A percentile compares a stretch with the other conserved stretches of the same genome.
These are phyloP conservation scores for Citeromyces nyonsensis DNA, from an alignment of 805 yeast species.

Conservation along the genomic window DNA sequence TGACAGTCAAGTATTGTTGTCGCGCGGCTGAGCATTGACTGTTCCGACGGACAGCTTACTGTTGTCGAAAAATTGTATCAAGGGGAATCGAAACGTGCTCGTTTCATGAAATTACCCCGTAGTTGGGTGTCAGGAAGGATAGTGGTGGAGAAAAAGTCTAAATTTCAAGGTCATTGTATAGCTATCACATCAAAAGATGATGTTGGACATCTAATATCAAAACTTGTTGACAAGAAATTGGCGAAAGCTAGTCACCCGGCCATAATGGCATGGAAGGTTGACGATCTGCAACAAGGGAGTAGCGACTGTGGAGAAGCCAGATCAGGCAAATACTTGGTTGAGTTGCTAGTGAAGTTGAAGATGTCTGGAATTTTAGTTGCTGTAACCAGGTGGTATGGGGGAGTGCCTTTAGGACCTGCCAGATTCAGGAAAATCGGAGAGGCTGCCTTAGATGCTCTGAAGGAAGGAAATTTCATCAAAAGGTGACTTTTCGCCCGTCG, in stretches of 20 bases:
- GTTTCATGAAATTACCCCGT: background rate
- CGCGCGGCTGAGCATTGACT: too few species aligned
- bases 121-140: background rate
- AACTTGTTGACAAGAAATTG: background rate
- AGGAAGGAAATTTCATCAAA: conserved; percentile 14
- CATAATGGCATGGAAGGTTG: conserved; percentile 63
- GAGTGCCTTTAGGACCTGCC: conserved; percentile 55
- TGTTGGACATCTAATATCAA: background rate
- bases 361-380: conserved; percentile 43
- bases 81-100: background rate
- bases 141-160: background rate
- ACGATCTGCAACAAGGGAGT: conserved; percentile 32
- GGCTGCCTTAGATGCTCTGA: conserved; percentile 35
- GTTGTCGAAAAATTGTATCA: background rate
- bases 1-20: too few species aligned
- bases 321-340: conserved; percentile 47
- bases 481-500: too few species aligned
- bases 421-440: conserved; percentile 55
- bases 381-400: conserved; percentile 77
- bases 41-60: too few species aligned
- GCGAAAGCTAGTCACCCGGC: conserved; percentile 52
- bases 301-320: conserved; percentile 66
- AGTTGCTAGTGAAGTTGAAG: conserved; percentile 31
- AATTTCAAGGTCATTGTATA: background rate
- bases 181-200: background rate